A percentile compares a stretch with the other conserved stretches of the same genome.
phyloP scores from a whole-genome alignment of 1,139 yeast genomes.

The Saccharomycopsis phalli region DNA sequence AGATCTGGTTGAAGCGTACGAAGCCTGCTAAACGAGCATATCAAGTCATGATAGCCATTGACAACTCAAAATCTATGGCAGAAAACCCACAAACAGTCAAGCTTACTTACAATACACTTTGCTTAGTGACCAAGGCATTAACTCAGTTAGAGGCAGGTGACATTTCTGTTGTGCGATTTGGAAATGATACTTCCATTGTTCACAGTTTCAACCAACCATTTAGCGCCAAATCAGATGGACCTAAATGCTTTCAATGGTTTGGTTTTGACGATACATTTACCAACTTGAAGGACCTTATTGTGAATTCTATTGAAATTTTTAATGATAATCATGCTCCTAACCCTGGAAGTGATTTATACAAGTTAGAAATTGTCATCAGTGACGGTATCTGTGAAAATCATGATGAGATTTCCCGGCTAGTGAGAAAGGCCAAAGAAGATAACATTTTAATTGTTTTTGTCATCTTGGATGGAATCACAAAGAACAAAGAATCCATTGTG shows the following conservation, averaged over 20 bases:
- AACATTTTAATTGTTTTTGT: slow-evolving; percentile 94
- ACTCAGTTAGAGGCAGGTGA: slow-evolving; percentile 95
- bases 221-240: slow-evolving; percentile 66
- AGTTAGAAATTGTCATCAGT: slow-evolving; percentile 80
- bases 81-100: slow-evolving; percentile 77
- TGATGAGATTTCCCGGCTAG: slow-evolving; percentile 68
- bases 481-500: slow-evolving; percentile 68
- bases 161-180: slow-evolving; percentile 83
- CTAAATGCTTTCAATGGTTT: slow-evolving; percentile 78
- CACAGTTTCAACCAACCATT: slow-evolving; percentile 88
- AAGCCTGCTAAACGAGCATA: slow-evolving; percentile 96
- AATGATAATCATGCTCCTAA: slow-evolving; percentile 51
- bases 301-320: slow-evolving; percentile 65
- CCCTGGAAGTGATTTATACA: slow-evolving; percentile 72
- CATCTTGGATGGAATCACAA: slow-evolving; percentile 80
- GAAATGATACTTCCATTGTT: slow-evolving; percentile 73
- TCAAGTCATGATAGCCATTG: slow-evolving; percentile 96
- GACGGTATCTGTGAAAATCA: slow-evolving; percentile 98
- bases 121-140: slow-evolving; percentile 87
- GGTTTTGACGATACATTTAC: slow-evolving; percentile 86
- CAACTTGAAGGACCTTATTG: slow-evolving; percentile 67
- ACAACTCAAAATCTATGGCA: slow-evolving; percentile 95
- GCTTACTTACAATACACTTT: slow-evolving; percentile 89
- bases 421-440: slow-evolving; percentile 86
- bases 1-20: slow-evolving; percentile 96